Percentiles rank a stretch among this genome's conserved stretches.
These are phyloP conservation scores for Angomonas ambiguus DNA, from an alignment of 208 protist species.

Conservation along the genomic window DNA sequence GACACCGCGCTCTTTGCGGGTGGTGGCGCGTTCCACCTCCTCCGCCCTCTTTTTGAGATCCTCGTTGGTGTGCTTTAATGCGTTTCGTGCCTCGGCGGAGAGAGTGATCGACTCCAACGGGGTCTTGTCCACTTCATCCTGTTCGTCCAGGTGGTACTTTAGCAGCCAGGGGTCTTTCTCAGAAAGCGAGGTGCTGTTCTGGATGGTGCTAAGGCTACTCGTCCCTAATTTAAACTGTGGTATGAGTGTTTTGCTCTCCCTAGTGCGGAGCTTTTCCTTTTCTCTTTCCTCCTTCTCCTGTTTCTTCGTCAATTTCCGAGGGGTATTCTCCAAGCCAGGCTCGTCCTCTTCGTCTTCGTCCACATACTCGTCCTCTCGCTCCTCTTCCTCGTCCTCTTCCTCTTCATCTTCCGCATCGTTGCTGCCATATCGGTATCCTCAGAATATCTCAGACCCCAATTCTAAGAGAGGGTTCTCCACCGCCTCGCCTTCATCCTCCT, in stretches of 20 bases:
- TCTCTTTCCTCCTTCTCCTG: not conserved
- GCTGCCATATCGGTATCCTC: slow-evolving; percentile 7
- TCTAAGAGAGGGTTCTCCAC: slow-evolving; percentile 12
- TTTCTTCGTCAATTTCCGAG: not conserved
- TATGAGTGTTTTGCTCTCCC: slow-evolving; percentile 16
- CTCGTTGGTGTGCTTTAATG: slow-evolving; percentile 30
- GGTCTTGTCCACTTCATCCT: slow-evolving; percentile 44
- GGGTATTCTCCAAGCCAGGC: too few relatives aligned
- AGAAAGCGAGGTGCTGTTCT: slow-evolving; percentile 7
- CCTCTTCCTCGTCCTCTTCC: slow-evolving; percentile 19
- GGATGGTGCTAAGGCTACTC: slow-evolving; percentile 29
- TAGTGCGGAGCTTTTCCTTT: not conserved
- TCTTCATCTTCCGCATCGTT: slow-evolving; percentile 22
- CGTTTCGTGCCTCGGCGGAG: slow-evolving; percentile 19
- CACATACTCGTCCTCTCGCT: slow-evolving; percentile 19
- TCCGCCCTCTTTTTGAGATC: slow-evolving; percentile 3
- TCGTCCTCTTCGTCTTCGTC: slow-evolving; percentile 16
- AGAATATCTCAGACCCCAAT: slow-evolving; percentile 20
- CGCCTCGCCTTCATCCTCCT: slow-evolving; percentile 21
- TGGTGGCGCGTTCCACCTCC: slow-evolving; percentile 22
- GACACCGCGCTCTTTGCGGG: slow-evolving; percentile 14
- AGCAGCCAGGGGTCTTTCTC: slow-evolving; percentile 17
- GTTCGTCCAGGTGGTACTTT: slow-evolving; percentile 62
- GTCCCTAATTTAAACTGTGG: slow-evolving; percentile 26
- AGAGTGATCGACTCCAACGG: slow-evolving; percentile 35